Evolutionary conservation across 73 alveolate species (phyloP), one percentile per base, ranked within the genome.

Genomic region (Paramecium tetraurelia): DNA sequence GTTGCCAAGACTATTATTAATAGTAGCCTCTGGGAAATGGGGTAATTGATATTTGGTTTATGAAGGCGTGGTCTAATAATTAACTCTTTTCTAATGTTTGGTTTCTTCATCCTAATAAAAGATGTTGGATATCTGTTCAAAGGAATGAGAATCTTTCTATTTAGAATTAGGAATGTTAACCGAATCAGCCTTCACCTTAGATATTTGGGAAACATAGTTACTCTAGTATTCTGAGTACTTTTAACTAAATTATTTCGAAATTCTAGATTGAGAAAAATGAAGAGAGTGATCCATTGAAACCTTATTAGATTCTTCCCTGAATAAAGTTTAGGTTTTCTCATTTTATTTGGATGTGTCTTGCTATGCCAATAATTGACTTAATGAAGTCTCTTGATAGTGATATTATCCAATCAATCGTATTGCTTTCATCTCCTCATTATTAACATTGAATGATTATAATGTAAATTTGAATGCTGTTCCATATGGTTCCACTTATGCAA

Each of bases 261-360:
- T 80, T 44, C 90, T 80, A 12, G 90, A 80, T 80, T 80, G 18
- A 31, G 90, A 80, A 63, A 80, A 80, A 80, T 80, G 90, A 21
- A 80, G 72, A 80, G 90, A 80, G 21, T 80, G 50, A 72, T 72
- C 86, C 59, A 36, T 36, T 12, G 86, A 72, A n/a, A 36, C 57
- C 20, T 40, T 72, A 36, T 72, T 33, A 14, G 86, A 29, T 72
- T 43, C 86, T 72, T 72, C 86, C 40, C 59, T 72, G 11, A 72
- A 72, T 36, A 72, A 36, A 33, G 86, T 72, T 36, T 72, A 36
- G 7, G 86, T 72, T 72, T 36, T 29, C n/a, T 72, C 86, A 36
- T 40, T 40, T 36, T 72, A 72, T 40, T 72, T 40, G 0, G 43
- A 41, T n/a, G 57, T 21, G 20, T 80, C 48, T 48, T 44, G 20